Base-by-base conservation (phyloP, 2,329 filamentous ascomycete species). In the Cladosporium austrohemisphaericum region DNA sequence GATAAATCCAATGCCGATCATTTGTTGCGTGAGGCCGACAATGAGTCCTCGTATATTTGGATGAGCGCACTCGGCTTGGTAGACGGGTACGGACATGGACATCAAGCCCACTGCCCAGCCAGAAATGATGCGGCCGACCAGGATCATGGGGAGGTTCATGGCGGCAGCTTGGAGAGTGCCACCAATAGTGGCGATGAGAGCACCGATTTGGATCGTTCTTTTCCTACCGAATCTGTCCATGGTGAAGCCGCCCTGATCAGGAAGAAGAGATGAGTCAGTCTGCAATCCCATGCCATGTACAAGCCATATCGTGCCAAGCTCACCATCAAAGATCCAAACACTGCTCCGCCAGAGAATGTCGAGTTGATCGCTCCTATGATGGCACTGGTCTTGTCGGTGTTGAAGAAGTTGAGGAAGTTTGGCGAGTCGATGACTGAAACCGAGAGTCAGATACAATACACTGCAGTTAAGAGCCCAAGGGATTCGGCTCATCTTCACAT, bases 31-130 rank as follows among this genome's bases (percentile, higher is more conserved):
- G 7, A 80, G 67, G 11, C 78, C 78, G 5, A 78, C 78, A 3
- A 81, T 73, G 20, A 79, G 68, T 57, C 80, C 80, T 57, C 81
- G 74, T 46, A 76, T 80, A 2, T 75, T 76, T 0, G 80, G 57
- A 56, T 79, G 73, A 0, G 81, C 79, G 47, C 79, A 76, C 60
- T 85, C 82, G 8, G 80, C 77, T 51, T 83, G 80, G 60, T 85
- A 85, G 26, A 80, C 75, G 3, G 81, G 82, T 2, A 84, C 77
- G 3, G 76, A 78, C 60, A 79, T 81, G 14, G 74, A 78, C 56
- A 82, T 72, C 14, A 78, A 62, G 9, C 79, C 80, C 36, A 83
- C 76, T 3, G 79, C 79, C 60, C 78, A 74, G 4, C 80, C 79
- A 25, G 76, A 79, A 50, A 83, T 71, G 56, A 83, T 77, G 9